Evolutionary conservation across 345 rosid species (phyloP), one percentile per base, ranked within the genome.

Genomic region (Raphanus sativus): DNA sequence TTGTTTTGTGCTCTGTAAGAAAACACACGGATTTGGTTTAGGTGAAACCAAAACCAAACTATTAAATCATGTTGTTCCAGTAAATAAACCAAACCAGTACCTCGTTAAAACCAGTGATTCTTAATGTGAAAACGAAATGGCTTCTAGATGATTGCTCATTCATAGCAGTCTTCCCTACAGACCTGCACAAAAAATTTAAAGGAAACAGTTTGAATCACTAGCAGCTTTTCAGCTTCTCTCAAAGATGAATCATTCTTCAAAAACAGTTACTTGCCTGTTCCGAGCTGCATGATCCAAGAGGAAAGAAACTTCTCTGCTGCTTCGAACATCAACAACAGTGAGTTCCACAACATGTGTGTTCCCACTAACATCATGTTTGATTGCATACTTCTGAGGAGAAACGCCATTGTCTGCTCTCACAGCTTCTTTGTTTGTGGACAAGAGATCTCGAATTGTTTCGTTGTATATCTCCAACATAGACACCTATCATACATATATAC

Each of bases 391-490:
- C 81, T 89, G 86, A 55, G 88, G 76, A 78, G 86, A 60, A 45
- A 71, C 45, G 33, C 90, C 86, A 80, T 84, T 89, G 42, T 90
- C 96, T 68, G 76, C 74, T 76, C 88, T 77, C 25, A 79, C 74
- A 36, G 69, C 70, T 78, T 92, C 97, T 67, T 84, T 73, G 78
- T 76, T 89, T 69, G 93, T 84, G 63, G 93, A 83, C 83, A 95
- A 81, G 78, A 95, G 80, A 86, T 95, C 99, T 4, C 97, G 88
- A 32, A 95, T 87, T 2, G 94, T 86, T 87, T 95, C 99, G 11
- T 95, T 95, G 84, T 95, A 95, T 75, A 95, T 95, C 82, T 95
- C 99, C 81, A 92, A 81, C 99, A 95, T 92, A 8, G 99, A 92
- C 29, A 91, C 99, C 99, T 95, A 71, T 9, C 9, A 10, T 15